phyloP scores from a whole-genome alignment of 2,329 filamentous ascomycete genomes.

The Periconia sp. region DNA sequence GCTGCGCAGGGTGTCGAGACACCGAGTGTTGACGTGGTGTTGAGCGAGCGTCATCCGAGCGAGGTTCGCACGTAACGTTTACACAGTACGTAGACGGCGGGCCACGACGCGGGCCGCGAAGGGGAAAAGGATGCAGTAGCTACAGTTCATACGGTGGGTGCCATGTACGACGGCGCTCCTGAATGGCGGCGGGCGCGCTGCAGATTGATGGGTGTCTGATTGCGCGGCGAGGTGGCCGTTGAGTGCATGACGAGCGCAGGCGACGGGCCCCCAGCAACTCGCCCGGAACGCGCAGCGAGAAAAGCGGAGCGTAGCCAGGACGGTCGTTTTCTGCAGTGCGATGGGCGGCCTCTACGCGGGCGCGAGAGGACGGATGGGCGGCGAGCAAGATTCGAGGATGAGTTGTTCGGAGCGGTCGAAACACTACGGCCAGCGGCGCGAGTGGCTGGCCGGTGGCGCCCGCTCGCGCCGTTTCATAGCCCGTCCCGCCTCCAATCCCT shows the following conservation, averaged over 20 bases:
- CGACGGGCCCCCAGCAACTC: too few species aligned
- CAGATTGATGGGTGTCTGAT: constrained; percentile 1
- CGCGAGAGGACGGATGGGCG: too few species aligned
- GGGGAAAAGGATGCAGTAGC: neutral
- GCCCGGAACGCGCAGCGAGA: too few species aligned
- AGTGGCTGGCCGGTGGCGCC: constrained; percentile 4
- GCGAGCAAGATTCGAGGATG: too few species aligned
- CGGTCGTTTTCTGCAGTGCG: too few species aligned
- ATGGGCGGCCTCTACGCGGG: too few species aligned
- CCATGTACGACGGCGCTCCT: neutral
- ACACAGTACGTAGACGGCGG: neutral
- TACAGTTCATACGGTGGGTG: neutral
- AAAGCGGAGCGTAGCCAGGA: too few species aligned
- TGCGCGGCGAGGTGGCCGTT: neutral
- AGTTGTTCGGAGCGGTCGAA: constrained; percentile 12
- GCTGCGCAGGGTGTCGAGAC: neutral
- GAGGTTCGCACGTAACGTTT: too few species aligned
- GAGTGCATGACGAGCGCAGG: too few species aligned
- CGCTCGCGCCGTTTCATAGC: constrained; percentile 10
- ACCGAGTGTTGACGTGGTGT: too few species aligned
- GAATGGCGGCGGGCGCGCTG: neutral
- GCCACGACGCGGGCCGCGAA: neutral
- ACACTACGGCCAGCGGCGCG: constrained; percentile 5
- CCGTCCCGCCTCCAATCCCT: constrained; percentile 7
- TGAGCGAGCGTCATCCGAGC: too few species aligned